Base-by-base conservation (phyloP, 768 basidiomycete species). In the Mycena epipterygia region DNA sequence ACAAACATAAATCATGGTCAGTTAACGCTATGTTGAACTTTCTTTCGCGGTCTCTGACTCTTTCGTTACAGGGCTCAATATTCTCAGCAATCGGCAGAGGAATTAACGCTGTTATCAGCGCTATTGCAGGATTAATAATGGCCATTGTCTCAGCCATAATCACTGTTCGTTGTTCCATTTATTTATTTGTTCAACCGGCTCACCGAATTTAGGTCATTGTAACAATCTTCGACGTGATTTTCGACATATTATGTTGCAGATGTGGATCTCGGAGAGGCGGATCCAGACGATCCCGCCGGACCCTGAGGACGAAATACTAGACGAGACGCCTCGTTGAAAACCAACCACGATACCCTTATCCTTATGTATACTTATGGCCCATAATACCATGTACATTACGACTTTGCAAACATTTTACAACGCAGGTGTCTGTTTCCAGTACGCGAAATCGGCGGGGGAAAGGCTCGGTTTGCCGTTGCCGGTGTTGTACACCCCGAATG, bases 61-160 rank as follows among this genome's bases (percentile, higher is more conserved):
- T 25, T 33, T 5, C 25, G 25, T 32, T 52, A 2, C 52, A 68
- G 67, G 67, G 67, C 5, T 68, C 67, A 3, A 63, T 68, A 21
- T 68, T 92, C 77, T 91, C 90, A 76, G 86, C 91, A 29, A 92
- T 93, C 49, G 91, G 89, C 25, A 74, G 78, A 56, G 90, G 85
- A 30, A 88, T 92, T 67, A 88, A 88, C 63, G 81, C 88, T 57
- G 77, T 93, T 68, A 85, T 93, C 73, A 85, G 84, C 63, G 90
- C 89, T 21, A 89, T 92, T 56, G 90, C 90, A 17, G 75, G 72
- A 61, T 82, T 92, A 5, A 75, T 91, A 68, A 89, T 89, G 87
- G 80, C 89, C 42, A 90, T 93, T 67, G 83, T 93, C 52, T 74
- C 83, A 67, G 89, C 79, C 12, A 86, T 93, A 67, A 89, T 88